Base-by-base conservation (phyloP, 176 grass and related monocot species). In the Musa acuminata region DNA sequence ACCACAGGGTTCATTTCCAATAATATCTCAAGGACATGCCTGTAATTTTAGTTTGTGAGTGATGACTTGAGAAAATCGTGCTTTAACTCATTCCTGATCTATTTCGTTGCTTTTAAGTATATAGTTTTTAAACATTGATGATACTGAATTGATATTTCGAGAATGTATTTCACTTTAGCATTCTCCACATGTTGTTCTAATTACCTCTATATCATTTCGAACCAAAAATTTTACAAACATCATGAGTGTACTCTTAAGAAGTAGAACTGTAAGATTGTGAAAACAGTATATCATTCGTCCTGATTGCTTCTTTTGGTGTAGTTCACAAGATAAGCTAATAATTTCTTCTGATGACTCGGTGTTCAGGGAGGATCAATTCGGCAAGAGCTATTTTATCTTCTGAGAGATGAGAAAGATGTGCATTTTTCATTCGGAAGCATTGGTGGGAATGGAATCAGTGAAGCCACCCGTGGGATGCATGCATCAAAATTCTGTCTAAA, bases 391-490 rank as follows among this genome's bases (percentile, higher is more conserved):
- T 73, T 73, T 27, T 73, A 73, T 55, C 72, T 73, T 35, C 52
- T 73, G n/a, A 73, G 72, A 73, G 72, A 73, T 73, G 72, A 73
- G 27, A 55, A 73, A 29, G 72, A 73, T 73, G 72, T 73, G 22
- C 72, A 73, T 73, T 73, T 73, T 73, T 55, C 72, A 73, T 73
- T 73, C 35, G 72, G 72, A 73, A 73, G 72, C 72, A 55, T 73
- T 52, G 14, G 53, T 24, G 55, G 55, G 14, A 57, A 73, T 29
- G 72, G 72, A 49, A 53, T 73, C 52, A 73, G 11, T 55, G 23
- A 55, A 55, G 72, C 72, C 7, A 73, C 52, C 29, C 72, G 24
- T 27, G 72, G 72, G 13, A 73, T 73, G 72, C 72, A 73, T 24
- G 10, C 72, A 27, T 73, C 72, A 8, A 73, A 73, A 22, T 73